Evolutionary conservation across 2,329 filamentous ascomycete genomes (phyloP), one percentile per base, ranked within the genome.

Genomic region (Huntiella bhutanensis): DNA sequence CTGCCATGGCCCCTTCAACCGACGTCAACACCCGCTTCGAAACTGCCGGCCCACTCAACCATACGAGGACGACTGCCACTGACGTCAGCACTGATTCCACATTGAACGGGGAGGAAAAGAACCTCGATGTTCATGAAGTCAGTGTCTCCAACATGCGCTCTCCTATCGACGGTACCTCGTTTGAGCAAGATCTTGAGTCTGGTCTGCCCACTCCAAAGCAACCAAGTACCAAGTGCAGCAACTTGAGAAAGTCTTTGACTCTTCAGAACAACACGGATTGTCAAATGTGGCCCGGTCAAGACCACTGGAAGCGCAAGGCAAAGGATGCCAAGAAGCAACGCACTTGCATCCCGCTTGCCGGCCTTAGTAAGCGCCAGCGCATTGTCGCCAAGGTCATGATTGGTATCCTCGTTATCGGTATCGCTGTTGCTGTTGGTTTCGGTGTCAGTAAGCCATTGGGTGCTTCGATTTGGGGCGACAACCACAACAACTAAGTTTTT

Each of bases 401-500:
- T 41, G 63, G 63, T 2, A 51, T 73, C 4, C 56, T 75, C 19
- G 62, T 75, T 15, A 55, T 76, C 4, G 70, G 70, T 43, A 57
- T 69, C 43, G 71, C 68, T 11, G 64, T 76, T 7, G 70, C 64
- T 38, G 60, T 78, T 16, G 74, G 74, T 16, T 64, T 78, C 40
- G 74, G 74, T 42, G 64, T 78, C 53, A 76, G 71, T 64, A 77
- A 73, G 58, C 67, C 71, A 2, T 62, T 77, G 1, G 68, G 69
- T 10, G 73, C 73, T n/a, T 64, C 66, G 12, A 71, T 77, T 52
- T 77, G 73, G 73, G 59, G 65, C 55, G 58, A 59, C 52, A 54
- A 58, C 16, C 53, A 56, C 49, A 49, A 54, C 46, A 43, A 46
- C 6, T 28, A 28, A 28, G 22, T 10, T 28, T 10, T 28, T 22